Evolutionary conservation across 2,329 filamentous ascomycete genomes (phyloP), one percentile per base, ranked within the genome.

Genomic region (Ophiostoma pallidulum): DNA sequence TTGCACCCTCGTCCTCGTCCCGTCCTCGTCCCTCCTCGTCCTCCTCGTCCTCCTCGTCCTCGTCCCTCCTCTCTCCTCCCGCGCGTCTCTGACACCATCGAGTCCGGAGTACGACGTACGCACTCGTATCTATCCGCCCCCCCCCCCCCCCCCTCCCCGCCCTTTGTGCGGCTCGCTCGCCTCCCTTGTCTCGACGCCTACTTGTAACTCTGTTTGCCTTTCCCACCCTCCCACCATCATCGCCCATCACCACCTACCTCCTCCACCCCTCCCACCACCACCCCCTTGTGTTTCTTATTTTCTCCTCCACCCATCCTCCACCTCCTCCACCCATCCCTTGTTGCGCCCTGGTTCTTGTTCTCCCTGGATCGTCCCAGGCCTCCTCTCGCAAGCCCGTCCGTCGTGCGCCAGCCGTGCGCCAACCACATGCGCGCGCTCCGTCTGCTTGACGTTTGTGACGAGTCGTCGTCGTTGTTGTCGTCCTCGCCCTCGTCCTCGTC

Each of bases 371-470:
- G n/a, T n/a, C n/a, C n/a, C n/a, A n/a, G n/a, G n/a, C n/a, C n/a
- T n/a, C n/a, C n/a, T n/a, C n/a, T n/a, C n/a, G n/a, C n/a, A n/a
- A n/a, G n/a, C n/a, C n/a, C n/a, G n/a, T n/a, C n/a, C n/a, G n/a
- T n/a, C n/a, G n/a, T n/a, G n/a, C n/a, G n/a, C n/a, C n/a, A n/a
- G 39, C 22, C n/a, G 31, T 35, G 65, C 64, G 64, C 68, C 69
- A 72, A 70, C 70, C 67, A 73, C 58, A 73, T 72, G 69, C 69
- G 68, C 64, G 66, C 64, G 59, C 66, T 65, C 16, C 42, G 24
- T 45, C 26, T 32, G 36, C 16, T 44, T 44, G n/a, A n/a, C n/a
- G n/a, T n/a, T n/a, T n/a, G n/a, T n/a, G n/a, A n/a, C n/a, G n/a
- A n/a, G n/a, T n/a, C n/a, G n/a, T 35, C 41, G 26, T 42, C 41